Evolutionary conservation across 352 stramenopile genomes (phyloP), one percentile per base, ranked within the genome.

Genomic region (Globisporangium alternatum): DNA sequence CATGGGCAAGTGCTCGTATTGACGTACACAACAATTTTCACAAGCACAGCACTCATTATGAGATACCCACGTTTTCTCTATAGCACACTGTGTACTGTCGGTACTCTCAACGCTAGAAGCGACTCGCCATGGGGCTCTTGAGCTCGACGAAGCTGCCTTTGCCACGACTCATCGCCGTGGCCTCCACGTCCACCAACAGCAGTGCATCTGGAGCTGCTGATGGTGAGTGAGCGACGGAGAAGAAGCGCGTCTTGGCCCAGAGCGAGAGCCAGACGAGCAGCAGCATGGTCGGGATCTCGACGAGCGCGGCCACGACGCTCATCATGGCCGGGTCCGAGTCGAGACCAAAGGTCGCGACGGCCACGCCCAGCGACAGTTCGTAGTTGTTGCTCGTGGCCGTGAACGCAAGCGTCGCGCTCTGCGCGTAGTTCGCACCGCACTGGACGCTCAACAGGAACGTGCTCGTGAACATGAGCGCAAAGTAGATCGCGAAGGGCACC

Each of bases 351-450:
- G 83, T 79, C 10, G 75, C 74, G 4, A 92, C 80, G 2, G 83
- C 80, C 39, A 91, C 74, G 6, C 80, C 86, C 31, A 90, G 69
- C 33, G 81, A 86, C 48, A 94, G 65, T 63, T 93, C 86, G 66
- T 90, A 95, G 69, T 93, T 93, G 79, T 93, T 95, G 69, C 82
- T 92, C n/a, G 80, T 86, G n/a, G 82, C 81, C 37, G 88, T 93
- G 65, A 95, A 90, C 28, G 80, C 75, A 8, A 89, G 71, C 31
- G 77, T 77, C 13, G 73, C 68, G 53, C 73, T 71, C 64, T 85
- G 80, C 9, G 66, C 33, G 68, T 88, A 86, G 5, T 64, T 75
- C n/a, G 69, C 76, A 15, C 75, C 78, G 57, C 44, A 62, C 30
- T 68, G 60, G 21, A 64, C 56, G 41, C 77, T 78, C 61, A 85